A percentile compares a stretch with the other conserved stretches of the same genome.
phyloP scores from a whole-genome alignment of 176 grass and related monocot genomes.

The Rhynchospora breviuscula region DNA sequence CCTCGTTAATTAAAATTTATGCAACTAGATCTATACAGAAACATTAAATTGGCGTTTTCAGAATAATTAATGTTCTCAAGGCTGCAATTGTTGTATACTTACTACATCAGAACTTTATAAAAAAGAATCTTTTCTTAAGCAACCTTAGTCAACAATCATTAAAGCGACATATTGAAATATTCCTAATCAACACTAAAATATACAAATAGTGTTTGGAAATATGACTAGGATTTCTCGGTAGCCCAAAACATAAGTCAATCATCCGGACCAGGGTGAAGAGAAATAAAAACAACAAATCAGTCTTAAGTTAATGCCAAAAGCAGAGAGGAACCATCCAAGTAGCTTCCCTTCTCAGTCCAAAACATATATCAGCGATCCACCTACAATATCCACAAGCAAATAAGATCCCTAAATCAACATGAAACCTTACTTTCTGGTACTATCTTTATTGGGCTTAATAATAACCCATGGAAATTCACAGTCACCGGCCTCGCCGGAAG shows the following conservation, averaged over 20 bases:
- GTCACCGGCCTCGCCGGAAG: slow-evolving; percentile 36
- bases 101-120: too few species aligned
- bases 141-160: too few species aligned
- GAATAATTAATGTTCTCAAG: too few species aligned
- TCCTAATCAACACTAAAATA: too few species aligned
- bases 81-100: too few species aligned
- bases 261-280: neutral
- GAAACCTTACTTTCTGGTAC: neutral
- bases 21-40: too few species aligned
- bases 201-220: too few species aligned
- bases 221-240: too few species aligned
- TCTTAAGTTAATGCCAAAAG: neutral
- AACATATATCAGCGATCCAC: neutral
- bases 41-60: too few species aligned
- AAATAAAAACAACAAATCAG: neutral
- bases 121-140: too few species aligned
- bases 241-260: neutral
- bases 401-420: neutral
- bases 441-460: slow-evolving; percentile 22
- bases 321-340: neutral
- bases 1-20: too few species aligned
- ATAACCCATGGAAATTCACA: slow-evolving; percentile 7
- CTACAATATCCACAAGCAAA: neutral
- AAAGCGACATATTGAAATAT: too few species aligned
- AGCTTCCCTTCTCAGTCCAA: neutral